phyloP scores from a whole-genome alignment of 805 yeast species.

The Tetrapisispora pingtungensis region DNA sequence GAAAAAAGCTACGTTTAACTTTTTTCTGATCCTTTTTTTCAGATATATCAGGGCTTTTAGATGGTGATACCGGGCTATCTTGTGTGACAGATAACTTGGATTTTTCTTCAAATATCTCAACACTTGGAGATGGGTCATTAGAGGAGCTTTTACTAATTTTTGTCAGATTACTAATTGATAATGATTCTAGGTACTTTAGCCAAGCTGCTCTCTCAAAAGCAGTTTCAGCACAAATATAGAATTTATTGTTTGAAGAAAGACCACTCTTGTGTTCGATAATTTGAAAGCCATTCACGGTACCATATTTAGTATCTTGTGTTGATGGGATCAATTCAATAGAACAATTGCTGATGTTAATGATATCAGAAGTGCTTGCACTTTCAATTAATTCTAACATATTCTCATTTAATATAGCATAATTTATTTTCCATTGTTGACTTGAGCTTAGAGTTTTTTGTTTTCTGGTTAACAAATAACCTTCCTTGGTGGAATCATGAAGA shows the following conservation, averaged over 20 bases:
- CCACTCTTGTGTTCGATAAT: slow-evolving; percentile 32
- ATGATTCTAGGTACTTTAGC: slow-evolving; percentile 30
- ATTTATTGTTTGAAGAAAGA: slow-evolving; percentile 34
- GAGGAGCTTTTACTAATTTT: neutral
- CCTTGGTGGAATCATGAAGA: slow-evolving; percentile 43
- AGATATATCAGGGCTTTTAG: neutral
- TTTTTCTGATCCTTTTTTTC: slow-evolving; percentile 1
- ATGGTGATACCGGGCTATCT: neutral
- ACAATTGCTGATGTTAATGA: slow-evolving; percentile 24
- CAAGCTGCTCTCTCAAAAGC: slow-evolving; percentile 63
- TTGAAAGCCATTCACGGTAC: slow-evolving; percentile 23
- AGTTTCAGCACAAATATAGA: slow-evolving; percentile 67
- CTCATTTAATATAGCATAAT: slow-evolving; percentile 60
- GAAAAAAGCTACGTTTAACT: slow-evolving; percentile 47
- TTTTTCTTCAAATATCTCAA: neutral
- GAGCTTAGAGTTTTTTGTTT: slow-evolving; percentile 44
- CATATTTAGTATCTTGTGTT: slow-evolving; percentile 22
- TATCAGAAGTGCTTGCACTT: slow-evolving; percentile 42
- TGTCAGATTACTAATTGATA: no score
- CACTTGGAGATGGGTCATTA: neutral
- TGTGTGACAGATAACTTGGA: neutral
- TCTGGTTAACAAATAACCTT: slow-evolving; percentile 55
- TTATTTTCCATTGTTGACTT: slow-evolving; percentile 55
- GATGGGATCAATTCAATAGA: slow-evolving; percentile 28
- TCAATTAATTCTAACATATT: slow-evolving; percentile 50